Base-by-base conservation (phyloP, 1,284 basidiomycete genomes). In the Crocinoboletus sp. region DNA sequence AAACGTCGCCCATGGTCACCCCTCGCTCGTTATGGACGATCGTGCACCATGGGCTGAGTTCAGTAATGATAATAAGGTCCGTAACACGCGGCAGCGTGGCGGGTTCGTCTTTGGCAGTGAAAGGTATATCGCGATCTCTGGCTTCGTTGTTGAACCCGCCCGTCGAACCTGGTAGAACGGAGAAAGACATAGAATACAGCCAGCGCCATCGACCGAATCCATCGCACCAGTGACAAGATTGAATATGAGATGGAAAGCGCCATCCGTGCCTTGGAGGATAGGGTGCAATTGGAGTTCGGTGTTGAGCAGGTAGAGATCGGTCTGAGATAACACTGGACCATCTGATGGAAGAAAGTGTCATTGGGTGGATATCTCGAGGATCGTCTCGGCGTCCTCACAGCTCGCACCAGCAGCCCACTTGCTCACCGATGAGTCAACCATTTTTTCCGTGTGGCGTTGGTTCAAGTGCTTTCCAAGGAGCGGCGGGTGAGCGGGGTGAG, bases 81-180 rank as follows among this genome's bases (percentile, higher is more conserved):
- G 70, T 68, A n/a, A 89, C 81, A 34, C 87, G 79, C 1, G 87
- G 88, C 20, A 89, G 68, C 2, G 86, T 89, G 17, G 88, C 87
- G 1, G 86, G 84, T 59, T 89, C 80, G 55, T 86, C 81, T 57
- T 83, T 84, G 30, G 72, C 70, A 0, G 71, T 72, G 56, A 89
- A 84, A 2, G 75, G 72, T 12, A 81, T 65, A 49, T 85, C 82
- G 8, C 76, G 73, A 53, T 82, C 79, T 32, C 74, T 68, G 15
- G 73, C 69, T 33, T 76, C 74, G 3, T 66, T 68, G 52, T 81
- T 82, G 63, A 77, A 82, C 3, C 83, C 82, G 7, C 71, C 71
- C 0, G 77, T 77, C 39, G 74, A 69, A 9, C 82, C 80, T 82
- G 55, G 29, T 12, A 29, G 16, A 19, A 13, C 25, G 22, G 17